Percentiles rank a stretch among this genome's conserved stretches.
phyloP scores from a whole-genome alignment of 768 basidiomycete species.

The Suillus clintonianus region DNA sequence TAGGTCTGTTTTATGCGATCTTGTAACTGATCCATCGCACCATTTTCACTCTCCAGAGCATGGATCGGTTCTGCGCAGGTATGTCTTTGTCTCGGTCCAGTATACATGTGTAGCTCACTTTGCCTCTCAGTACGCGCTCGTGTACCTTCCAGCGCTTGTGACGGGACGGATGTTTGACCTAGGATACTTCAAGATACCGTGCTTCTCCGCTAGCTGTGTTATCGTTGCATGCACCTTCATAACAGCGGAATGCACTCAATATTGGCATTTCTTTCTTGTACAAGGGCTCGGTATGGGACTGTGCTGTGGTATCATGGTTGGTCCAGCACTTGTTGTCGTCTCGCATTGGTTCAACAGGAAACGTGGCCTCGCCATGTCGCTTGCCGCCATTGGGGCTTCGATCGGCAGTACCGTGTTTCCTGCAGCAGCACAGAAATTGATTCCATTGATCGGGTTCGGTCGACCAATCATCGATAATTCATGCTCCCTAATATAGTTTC shows the following conservation, averaged over 20 bases:
- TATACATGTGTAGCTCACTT: background rate
- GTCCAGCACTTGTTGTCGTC: conserved; percentile 57
- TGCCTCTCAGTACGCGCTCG: conserved; percentile 52
- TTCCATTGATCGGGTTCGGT: conserved; percentile 56
- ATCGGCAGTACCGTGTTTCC: conserved; percentile 72
- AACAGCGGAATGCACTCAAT: conserved; percentile 68
- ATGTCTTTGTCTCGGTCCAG: conserved; percentile 2
- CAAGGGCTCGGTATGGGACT: conserved; percentile 73
- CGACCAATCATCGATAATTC: background rate
- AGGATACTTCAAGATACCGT: conserved; percentile 60
- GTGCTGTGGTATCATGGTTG: conserved; percentile 60
- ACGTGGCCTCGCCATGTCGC: conserved; percentile 58
- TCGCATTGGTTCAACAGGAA: conserved; percentile 72
- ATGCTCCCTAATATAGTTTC: background rate
- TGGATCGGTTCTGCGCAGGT: conserved; percentile 85
- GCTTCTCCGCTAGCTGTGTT: conserved; percentile 47
- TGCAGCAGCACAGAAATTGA: conserved; percentile 55
- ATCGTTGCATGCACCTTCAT: conserved; percentile 62
- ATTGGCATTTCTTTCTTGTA: conserved; percentile 79
- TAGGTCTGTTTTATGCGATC: background rate
- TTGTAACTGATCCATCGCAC: background rate
- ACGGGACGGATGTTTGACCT: conserved; percentile 74
- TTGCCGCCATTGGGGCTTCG: conserved; percentile 66
- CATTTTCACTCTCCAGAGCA: conserved; percentile 45
- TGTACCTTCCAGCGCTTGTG: conserved; percentile 63